phyloP scores from a whole-genome alignment of 352 stramenopile genomes.

The Phytophthora meadii region DNA sequence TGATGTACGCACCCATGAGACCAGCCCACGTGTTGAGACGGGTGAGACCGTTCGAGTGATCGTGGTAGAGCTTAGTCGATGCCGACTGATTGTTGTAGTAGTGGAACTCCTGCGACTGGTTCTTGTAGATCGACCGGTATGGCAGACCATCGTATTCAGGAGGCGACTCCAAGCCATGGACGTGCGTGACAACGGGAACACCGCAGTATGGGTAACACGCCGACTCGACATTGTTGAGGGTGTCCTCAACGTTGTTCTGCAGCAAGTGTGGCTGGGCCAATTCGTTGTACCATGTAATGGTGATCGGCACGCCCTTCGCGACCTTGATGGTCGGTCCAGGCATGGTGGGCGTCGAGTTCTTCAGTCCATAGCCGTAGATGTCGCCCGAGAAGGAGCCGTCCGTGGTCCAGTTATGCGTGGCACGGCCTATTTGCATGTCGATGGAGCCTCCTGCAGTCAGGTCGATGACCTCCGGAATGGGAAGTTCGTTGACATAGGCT shows the following conservation, averaged over 20 bases:
- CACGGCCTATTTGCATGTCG: slow-evolving; percentile 52
- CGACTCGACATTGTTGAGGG: slow-evolving; percentile 44
- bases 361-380: slow-evolving; percentile 53
- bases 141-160: slow-evolving; percentile 57
- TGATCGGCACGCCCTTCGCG: slow-evolving; percentile 39
- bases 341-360: slow-evolving; percentile 39
- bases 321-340: slow-evolving; percentile 51
- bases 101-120: slow-evolving; percentile 51
- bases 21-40: slow-evolving; percentile 69
- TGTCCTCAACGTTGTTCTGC: slow-evolving; percentile 40
- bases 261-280: slow-evolving; percentile 49
- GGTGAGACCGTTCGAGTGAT: slow-evolving; percentile 61
- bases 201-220: slow-evolving; percentile 65
- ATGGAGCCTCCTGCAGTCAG: slow-evolving; percentile 41
- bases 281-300: slow-evolving; percentile 54
- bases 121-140: slow-evolving; percentile 58
- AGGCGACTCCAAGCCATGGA: slow-evolving; percentile 61
- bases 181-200: slow-evolving; percentile 57
- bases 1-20: slow-evolving; percentile 62
- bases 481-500: slow-evolving; percentile 43
- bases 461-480: slow-evolving; percentile 57
- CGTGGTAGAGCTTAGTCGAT: slow-evolving; percentile 67
- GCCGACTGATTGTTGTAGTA: slow-evolving; percentile 72
- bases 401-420: slow-evolving; percentile 46
- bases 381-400: slow-evolving; percentile 35